Evolutionary conservation across 192 early-diverging fungal genomes (phyloP).

Genomic region (Gamsiella multidivaricata): DNA sequence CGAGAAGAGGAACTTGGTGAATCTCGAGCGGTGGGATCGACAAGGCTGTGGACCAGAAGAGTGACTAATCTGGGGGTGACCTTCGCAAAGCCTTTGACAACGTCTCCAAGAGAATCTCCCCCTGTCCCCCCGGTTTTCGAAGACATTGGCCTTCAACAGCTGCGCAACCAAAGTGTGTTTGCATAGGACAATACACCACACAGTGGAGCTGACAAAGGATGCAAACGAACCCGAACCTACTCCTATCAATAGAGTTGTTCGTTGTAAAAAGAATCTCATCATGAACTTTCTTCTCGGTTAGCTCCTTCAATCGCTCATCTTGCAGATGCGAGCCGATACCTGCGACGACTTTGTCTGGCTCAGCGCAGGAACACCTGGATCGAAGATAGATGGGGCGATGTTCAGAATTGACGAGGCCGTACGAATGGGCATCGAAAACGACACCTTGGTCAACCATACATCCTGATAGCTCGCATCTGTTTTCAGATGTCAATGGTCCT

Average conservation of each 20-base stretch:
- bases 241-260: too few species aligned
- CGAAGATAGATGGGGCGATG: conserved; percentile 8
- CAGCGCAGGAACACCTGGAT: background rate
- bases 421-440: background rate
- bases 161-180: too few species aligned
- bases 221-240: too few species aligned
- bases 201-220: too few species aligned
- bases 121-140: too few species aligned
- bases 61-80: background rate
- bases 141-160: too few species aligned
- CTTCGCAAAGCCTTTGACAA: background rate
- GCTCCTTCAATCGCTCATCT: conserved; percentile 9
- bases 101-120: background rate
- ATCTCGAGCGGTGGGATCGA: conserved; percentile 5
- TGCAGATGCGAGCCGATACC: conserved; percentile 6
- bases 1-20: too few species aligned
- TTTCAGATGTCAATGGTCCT: conserved; percentile 7
- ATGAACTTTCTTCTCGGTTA: background rate
- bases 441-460: background rate
- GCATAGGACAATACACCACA: too few species aligned
- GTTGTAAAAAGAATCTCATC: background rate
- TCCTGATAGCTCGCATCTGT: background rate
- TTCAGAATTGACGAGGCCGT: background rate
- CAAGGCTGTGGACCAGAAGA: background rate
- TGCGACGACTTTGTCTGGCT: conserved; percentile 12